Percentiles rank a stretch among this genome's conserved stretches.
These are phyloP conservation scores for Metarhizium robertsii DNA, from an alignment of 2,329 filamentous ascomycete species.

Conservation along the genomic window DNA sequence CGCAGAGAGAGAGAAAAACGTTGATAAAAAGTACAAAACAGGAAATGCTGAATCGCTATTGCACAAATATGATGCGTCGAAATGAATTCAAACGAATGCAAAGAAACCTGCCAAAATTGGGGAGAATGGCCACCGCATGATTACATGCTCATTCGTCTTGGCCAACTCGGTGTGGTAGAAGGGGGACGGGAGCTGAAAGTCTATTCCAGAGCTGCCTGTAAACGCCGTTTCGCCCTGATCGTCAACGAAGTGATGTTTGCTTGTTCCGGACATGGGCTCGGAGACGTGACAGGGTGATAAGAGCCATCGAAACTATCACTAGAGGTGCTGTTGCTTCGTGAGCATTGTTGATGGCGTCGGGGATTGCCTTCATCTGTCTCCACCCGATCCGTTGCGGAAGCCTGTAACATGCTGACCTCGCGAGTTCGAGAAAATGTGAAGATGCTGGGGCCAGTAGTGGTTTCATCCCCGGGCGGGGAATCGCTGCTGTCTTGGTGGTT, in stretches of 20 bases:
- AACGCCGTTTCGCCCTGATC: slow-evolving; percentile 1
- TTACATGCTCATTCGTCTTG: slow-evolving; percentile 4
- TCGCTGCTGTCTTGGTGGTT: background rate
- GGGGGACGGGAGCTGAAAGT: slow-evolving; percentile 9
- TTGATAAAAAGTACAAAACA: slow-evolving; percentile 3
- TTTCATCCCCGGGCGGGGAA: background rate
- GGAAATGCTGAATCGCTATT: slow-evolving; percentile 10
- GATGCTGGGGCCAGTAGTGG: background rate
- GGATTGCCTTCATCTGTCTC: background rate
- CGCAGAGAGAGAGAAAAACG: too few species aligned
- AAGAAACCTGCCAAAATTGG: background rate
- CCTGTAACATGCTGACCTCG: background rate
- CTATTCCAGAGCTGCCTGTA: slow-evolving; percentile 10
- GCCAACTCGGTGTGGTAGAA: background rate
- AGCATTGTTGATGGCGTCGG: background rate
- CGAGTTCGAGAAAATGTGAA: background rate
- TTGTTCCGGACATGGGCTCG: background rate
- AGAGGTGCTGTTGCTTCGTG: background rate
- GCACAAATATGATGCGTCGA: slow-evolving; percentile 10
- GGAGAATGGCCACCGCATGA: background rate
- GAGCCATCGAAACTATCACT: background rate
- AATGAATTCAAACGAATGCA: background rate
- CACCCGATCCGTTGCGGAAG: background rate
- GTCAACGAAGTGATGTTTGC: background rate
- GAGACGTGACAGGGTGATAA: background rate